Evolutionary conservation across 2,329 filamentous ascomycete genomes (phyloP), one percentile per base, ranked within the genome.

Genomic region (Venturia aucupariae): DNA sequence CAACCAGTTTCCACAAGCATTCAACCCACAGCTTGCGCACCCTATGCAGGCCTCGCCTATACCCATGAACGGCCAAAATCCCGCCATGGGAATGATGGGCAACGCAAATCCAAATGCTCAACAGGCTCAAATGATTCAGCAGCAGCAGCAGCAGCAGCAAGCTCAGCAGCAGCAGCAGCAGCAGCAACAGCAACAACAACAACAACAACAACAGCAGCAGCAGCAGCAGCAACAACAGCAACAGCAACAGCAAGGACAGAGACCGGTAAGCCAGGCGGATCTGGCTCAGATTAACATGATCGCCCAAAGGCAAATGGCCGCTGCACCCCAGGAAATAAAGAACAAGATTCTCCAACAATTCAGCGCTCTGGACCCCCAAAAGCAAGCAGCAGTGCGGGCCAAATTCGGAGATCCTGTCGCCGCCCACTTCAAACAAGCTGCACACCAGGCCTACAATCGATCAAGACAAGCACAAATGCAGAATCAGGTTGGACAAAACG

Each of bases 1-100:
- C 39, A 70, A 67, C 38, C 77, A 78, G 63, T 76, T 78, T 66
- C 72, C 71, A 19, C 73, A 72, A 41, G 71, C 69, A 42, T 81
- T 82, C 66, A 76, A 79, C 15, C 76, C 79, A 24, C 80, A 82
- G 65, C 75, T 82, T 67, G 79, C 78, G 64, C 78, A 77, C 27
- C 79, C 74, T 30, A 78, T 82, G 75, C 81, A 82, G 67, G 70
- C 77, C 4, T 81, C 81, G 2, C 77, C 80, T 0, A 79, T 83
- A 55, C 74, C 75, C 30, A 75, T 74, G 74, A 65, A 69, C 22
- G 72, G 73, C 41, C 68, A 68, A 41, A 70, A 70, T 19, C 71
- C 73, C 2, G 68, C 69, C 11, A 74, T 75, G 71, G 32, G 24
- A 30, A 42, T 41, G 44, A 64, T 64, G 62, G 19, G 42, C 0